Evolutionary conservation across 1,139 yeast species (phyloP).

Genomic region (Wickerhamomyces sp.): DNA sequence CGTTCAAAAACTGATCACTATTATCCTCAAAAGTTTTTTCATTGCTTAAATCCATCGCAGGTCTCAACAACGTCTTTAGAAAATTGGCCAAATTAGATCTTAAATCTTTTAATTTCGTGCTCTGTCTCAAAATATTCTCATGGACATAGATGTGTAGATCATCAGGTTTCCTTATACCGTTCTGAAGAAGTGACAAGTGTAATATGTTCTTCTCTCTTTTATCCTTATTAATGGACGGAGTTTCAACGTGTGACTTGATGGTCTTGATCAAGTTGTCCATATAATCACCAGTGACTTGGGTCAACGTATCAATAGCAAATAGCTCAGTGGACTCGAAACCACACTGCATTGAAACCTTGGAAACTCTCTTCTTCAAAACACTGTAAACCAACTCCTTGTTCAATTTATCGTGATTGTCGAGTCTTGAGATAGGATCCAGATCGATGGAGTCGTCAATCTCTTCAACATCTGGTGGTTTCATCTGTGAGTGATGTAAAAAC

Average conservation of each 20-base stretch:
- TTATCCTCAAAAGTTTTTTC: constrained; percentile 84
- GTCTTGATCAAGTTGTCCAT: constrained; percentile 70
- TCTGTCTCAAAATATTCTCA: constrained; percentile 68
- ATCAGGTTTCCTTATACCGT: constrained; percentile 81
- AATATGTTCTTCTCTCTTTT: constrained; percentile 45
- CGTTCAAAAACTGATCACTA: constrained; percentile 89
- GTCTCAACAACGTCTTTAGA: constrained; percentile 76
- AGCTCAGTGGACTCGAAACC: constrained; percentile 88
- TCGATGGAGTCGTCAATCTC: constrained; percentile 58
- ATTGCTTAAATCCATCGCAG: constrained; percentile 66
- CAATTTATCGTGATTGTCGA: constrained; percentile 50
- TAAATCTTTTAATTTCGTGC: constrained; percentile 63
- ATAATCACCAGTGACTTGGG: constrained; percentile 82
- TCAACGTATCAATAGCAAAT: constrained; percentile 69
- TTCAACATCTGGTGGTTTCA: constrained; percentile 65
- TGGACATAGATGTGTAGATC: constrained; percentile 69
- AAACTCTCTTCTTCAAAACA: constrained; percentile 63
- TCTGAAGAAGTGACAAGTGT: constrained; percentile 64
- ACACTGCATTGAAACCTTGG: constrained; percentile 83
- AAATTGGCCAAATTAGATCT: constrained; percentile 65
- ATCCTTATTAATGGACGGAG: constrained; percentile 43
- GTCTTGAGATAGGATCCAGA: constrained; percentile 71
- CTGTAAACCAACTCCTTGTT: constrained; percentile 56
- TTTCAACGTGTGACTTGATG: constrained; percentile 65
- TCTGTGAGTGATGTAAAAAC: constrained; percentile 67